Conservation (phyloP, 306 rosid species). For the Styphnolobium japonicum region DNA sequence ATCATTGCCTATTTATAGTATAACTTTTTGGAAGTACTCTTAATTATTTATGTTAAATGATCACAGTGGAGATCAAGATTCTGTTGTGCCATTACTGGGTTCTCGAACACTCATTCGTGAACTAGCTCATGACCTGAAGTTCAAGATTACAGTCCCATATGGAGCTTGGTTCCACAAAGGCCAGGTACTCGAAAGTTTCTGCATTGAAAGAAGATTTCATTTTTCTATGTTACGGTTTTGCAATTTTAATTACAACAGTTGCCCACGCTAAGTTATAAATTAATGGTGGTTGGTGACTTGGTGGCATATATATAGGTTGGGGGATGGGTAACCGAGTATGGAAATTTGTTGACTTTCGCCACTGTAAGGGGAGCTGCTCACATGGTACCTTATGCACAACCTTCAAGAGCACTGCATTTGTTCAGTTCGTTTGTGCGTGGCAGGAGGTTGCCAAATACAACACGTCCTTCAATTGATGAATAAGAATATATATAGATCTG, state of each 20-base stretch:
- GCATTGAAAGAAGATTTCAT: not conserved
- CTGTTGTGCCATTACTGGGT: constrained; percentile 81
- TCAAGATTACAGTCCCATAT: constrained; percentile 63
- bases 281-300: not conserved
- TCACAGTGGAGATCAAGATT: constrained; percentile 85
- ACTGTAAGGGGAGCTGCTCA: constrained; percentile 89
- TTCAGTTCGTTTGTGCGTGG: constrained; percentile 63
- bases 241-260: not conserved
- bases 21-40: not conserved
- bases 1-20: not conserved
- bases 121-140: constrained; percentile 68
- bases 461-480: constrained; percentile 45
- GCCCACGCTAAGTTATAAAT: not conserved
- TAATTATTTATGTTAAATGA: not conserved
- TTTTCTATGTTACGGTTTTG: not conserved
- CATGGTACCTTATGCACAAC: constrained; percentile 92
- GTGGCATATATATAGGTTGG: constrained; percentile 43
- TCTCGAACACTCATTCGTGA: constrained; percentile 77
- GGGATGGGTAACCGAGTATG: constrained; percentile 89
- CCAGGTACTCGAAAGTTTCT: constrained; percentile 50
- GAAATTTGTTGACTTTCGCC: constrained; percentile 71
- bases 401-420: constrained; percentile 75
- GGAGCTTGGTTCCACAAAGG: constrained; percentile 91
- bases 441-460: constrained; percentile 65
- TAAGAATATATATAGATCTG: not conserved